Evolutionary conservation across 805 yeast genomes (phyloP).

Genomic region (Lipomyces chichibuensis): DNA sequence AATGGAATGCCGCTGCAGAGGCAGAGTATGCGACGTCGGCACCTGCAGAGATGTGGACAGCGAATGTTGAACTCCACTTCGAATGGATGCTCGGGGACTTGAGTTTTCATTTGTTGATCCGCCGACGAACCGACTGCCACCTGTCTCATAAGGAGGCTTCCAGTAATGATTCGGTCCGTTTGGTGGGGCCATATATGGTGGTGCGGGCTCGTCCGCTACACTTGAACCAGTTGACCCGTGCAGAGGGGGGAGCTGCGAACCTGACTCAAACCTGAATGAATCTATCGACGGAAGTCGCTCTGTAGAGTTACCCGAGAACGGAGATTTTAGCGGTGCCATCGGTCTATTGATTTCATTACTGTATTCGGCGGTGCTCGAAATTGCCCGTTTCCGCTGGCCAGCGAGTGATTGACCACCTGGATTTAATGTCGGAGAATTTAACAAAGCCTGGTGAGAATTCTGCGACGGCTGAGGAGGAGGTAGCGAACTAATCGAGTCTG

Average conservation of each 20-base stretch:
- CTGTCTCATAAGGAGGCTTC: constrained; percentile 25
- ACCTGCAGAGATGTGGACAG: background rate
- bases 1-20: constrained; percentile 20
- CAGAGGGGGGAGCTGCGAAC: constrained; percentile 8
- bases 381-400: constrained; percentile 34
- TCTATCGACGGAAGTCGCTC: constrained; percentile 40
- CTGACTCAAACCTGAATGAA: constrained; percentile 13
- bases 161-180: constrained; percentile 30
- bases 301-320: constrained; percentile 5
- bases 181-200: constrained; percentile 30
- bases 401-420: constrained; percentile 9
- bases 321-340: constrained; percentile 16
- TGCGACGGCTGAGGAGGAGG: constrained; percentile 16
- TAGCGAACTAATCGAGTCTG: constrained; percentile 19
- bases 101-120: constrained; percentile 2
- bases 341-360: constrained; percentile 13
- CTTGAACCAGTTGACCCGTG: background rate
- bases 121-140: constrained; percentile 2
- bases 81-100: constrained; percentile 1
- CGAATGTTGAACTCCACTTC: no score
- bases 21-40: background rate
- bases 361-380: constrained; percentile 30
- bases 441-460: constrained; percentile 6
- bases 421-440: constrained; percentile 9
- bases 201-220: constrained; percentile 1